Percentiles rank a stretch among this genome's conserved stretches.
phyloP scores from a whole-genome alignment of 1,284 basidiomycete species.

The Takashimella tepidaria region DNA sequence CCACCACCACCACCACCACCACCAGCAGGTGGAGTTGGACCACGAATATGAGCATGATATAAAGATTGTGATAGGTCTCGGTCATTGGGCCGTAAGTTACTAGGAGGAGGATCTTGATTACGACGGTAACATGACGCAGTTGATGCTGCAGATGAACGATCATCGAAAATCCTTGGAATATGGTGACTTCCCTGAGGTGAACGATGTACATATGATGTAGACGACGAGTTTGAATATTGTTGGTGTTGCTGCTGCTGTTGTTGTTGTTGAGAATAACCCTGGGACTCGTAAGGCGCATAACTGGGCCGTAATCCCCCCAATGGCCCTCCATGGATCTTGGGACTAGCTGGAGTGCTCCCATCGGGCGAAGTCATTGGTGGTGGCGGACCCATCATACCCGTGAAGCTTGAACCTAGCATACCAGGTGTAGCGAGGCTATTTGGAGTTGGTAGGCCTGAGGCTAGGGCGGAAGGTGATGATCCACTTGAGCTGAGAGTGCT shows the following conservation, averaged over 20 bases:
- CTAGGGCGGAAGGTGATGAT: neutral
- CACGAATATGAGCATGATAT: neutral
- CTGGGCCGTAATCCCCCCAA: constrained; percentile 9
- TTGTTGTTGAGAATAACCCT: neutral
- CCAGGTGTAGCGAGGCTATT: neutral
- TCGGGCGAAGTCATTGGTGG: constrained; percentile 6
- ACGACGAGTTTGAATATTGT: neutral
- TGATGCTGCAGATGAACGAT: neutral
- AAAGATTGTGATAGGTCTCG: neutral
- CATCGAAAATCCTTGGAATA: neutral
- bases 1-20: neutral
- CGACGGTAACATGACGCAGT: neutral
- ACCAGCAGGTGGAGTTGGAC: neutral
- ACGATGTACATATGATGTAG: neutral
- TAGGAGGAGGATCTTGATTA: neutral
- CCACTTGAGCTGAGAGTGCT: neutral
- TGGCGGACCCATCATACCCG: constrained; percentile 13
- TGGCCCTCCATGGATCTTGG: neutral
- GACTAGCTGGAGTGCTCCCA: neutral
- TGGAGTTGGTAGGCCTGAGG: neutral
- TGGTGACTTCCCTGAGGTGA: neutral
- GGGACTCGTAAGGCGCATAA: constrained; percentile 1
- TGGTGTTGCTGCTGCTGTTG: neutral
- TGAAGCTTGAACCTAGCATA: neutral
- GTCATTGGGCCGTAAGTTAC: neutral